Evolutionary conservation across 345 rosid genomes (phyloP), one percentile per base, ranked within the genome.

Genomic region (Firmiana major): DNA sequence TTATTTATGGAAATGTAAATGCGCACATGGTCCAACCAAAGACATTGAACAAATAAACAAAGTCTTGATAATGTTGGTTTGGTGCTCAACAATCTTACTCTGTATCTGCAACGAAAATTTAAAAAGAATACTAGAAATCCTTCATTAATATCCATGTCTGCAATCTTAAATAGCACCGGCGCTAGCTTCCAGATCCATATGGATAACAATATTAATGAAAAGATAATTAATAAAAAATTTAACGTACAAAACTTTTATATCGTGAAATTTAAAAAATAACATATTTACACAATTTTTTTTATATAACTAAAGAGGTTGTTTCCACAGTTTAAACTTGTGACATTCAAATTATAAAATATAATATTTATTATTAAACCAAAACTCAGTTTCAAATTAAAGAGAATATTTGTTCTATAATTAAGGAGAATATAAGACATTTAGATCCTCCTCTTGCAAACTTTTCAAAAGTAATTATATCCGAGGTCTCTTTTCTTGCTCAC

Each of bases 21-120:
- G 76, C 70, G 76, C 70, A 51, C 80, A 51, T 62, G 74, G 16
- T 71, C 26, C 15, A 48, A 28, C 74, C 8, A 40, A 40, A 11
- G 31, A 67, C 22, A 4, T 21, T 53, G 63, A 34, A 73, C 13
- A 4, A 38, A 53, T 71, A 34, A 31, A 34, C 38, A 2, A 46
- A 12, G 53, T 40, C 5, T 45, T 21, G 45, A 40, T 55, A 55
- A 55, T 38, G 51, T 40, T 73, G 65, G 51, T 73, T 22, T 57
- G 65, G 53, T 57, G 66, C 65, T 73, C 54, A 22, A 40, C 34
- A 21, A 40, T 13, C 31, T 34, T 24, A 16, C 7, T 73, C 7
- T 21, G 1, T 55, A 17, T 6, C 13, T 17, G 9, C 17, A 49
- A 40, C 15, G 16, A 36, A 66, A 1, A 40, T 21, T 38, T 9